A percentile compares a stretch with the other conserved stretches of the same genome.
Conservation (phyloP, 192 early-diverging fungal genomes). For the Obelidium mucronatum region DNA sequence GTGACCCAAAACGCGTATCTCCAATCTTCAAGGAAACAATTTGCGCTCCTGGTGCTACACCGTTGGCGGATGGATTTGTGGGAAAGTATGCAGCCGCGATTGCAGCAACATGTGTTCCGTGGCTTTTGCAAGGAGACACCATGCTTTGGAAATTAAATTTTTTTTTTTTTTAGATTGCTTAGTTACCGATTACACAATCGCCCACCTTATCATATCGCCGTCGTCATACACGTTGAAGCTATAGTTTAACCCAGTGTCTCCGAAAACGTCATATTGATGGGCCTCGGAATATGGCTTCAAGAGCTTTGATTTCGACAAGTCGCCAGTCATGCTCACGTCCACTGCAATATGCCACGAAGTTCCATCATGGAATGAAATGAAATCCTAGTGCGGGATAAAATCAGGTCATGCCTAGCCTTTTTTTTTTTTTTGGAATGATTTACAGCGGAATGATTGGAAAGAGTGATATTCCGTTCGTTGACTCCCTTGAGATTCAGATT, state of each 20-base stretch:
- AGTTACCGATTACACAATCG: slow-evolving; percentile 1
- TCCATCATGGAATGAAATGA: slow-evolving; percentile 95
- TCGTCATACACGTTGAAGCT: slow-evolving; percentile 94
- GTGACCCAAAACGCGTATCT: slow-evolving; percentile 70
- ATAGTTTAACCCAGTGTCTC: slow-evolving; percentile 83
- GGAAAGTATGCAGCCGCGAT: slow-evolving; percentile 91
- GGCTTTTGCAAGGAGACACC: slow-evolving; percentile 82
- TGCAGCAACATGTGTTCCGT: slow-evolving; percentile 95
- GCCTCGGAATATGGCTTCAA: slow-evolving; percentile 81
- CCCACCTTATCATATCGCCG: slow-evolving; percentile 49
- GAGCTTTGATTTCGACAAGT: slow-evolving; percentile 62
- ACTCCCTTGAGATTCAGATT: too few species aligned
- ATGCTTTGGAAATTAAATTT: slow-evolving; percentile 58
- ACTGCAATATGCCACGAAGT: slow-evolving; percentile 84
- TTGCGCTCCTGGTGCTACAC: slow-evolving; percentile 96
- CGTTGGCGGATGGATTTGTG: slow-evolving; percentile 76
- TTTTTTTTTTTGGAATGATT: too few species aligned
- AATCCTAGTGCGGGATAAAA: too few species aligned
- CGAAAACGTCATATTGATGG: slow-evolving; percentile 74
- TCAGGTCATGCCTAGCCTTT: too few species aligned
- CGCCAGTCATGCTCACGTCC: slow-evolving; percentile 78
- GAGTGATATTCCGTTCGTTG: too few species aligned
- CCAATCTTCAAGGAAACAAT: slow-evolving; percentile 94
- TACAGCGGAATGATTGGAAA: too few species aligned
- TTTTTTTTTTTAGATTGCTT: background rate